A percentile compares a stretch with the other conserved stretches of the same genome.
Evolutionary conservation across 352 stramenopile species (phyloP).

Genomic region (Phytophthora multivora): DNA sequence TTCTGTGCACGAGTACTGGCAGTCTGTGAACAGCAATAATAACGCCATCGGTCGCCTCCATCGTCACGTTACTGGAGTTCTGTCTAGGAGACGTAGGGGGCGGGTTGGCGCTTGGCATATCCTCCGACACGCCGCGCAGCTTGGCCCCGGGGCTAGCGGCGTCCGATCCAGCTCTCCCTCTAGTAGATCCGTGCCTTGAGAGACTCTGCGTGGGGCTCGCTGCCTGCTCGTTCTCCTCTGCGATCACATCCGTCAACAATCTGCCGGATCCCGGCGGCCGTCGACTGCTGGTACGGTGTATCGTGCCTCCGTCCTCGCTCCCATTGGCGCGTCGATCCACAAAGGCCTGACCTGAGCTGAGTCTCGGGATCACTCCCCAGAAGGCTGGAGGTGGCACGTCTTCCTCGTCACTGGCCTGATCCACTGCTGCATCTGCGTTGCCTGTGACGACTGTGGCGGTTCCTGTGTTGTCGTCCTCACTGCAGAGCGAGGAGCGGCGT

Average conservation of each 20-base stretch:
- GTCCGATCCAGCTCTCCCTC: slow-evolving; percentile 7
- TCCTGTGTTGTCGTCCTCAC: slow-evolving; percentile 19
- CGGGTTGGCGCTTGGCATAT: slow-evolving; percentile 44
- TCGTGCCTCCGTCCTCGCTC: slow-evolving; percentile 40
- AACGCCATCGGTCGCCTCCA: slow-evolving; percentile 94
- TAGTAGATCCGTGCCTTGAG: background rate
- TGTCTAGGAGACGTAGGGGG: slow-evolving; percentile 48
- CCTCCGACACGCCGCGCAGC: slow-evolving; percentile 54
- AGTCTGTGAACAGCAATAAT: slow-evolving; percentile 97
- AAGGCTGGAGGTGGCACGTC: slow-evolving; percentile 25
- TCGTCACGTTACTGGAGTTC: slow-evolving; percentile 66
- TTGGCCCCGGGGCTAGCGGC: slow-evolving; percentile 46
- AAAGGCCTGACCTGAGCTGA: slow-evolving; percentile 88
- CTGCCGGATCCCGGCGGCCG: slow-evolving; percentile 12
- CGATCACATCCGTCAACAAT: slow-evolving; percentile 56
- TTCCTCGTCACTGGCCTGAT: slow-evolving; percentile 27
- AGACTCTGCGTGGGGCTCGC: slow-evolving; percentile 5
- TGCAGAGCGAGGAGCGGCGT: slow-evolving; percentile 24
- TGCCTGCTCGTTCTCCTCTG: slow-evolving; percentile 44
- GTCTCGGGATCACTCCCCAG: slow-evolving; percentile 69
- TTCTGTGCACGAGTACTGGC: slow-evolving; percentile 91
- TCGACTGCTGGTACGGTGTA: slow-evolving; percentile 19
- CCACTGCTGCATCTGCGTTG: slow-evolving; percentile 5
- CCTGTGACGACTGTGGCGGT: background rate
- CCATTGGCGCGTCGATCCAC: slow-evolving; percentile 69